Evolutionary conservation across 768 basidiomycete genomes (phyloP), one percentile per base, ranked within the genome.

Genomic region (Cystobasidium tubakii): DNA sequence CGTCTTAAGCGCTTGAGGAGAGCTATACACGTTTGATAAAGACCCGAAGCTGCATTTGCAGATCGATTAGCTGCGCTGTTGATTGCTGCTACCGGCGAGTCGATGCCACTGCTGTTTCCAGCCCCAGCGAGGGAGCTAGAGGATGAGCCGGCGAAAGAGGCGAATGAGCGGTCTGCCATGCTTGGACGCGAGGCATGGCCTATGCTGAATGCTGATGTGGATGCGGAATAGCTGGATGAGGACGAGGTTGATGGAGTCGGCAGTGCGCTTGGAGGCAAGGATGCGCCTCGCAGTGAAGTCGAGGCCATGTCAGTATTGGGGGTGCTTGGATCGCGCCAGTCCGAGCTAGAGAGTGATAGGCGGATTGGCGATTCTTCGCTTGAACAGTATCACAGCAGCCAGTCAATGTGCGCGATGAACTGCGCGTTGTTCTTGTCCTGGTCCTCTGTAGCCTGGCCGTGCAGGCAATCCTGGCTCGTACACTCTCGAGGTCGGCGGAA

Each of bases 11-110:
- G 62, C 25, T 74, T 71, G 17, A 71, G 74, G 12, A 78, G 50
- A 9, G 72, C 62, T 29, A 73, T 55, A 60, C 78, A 79, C 42
- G 74, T 76, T 54, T 79, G 78, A 50, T 77, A 79, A 27, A 79
- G 71, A 1, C 74, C 75, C 0, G 73, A 76, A 27, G 75, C 74
- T 29, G 77, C 76, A n/a, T 73, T 50, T 0, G 77, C 78, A 29
- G 57, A 62, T 36, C 76, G 67, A 67, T 78, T 78, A 34, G 57
- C 57, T 29, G 77, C 69, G 15, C 72, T 75, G 33, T 69, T 73
- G 62, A 73, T 74, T 64, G 77, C 74, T 29, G 75, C 75, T 46
- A 77, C 76, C 43, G 78, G 78, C 21, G 55, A 76, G 67, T 76
- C 75, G 57, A 73, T 63, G 12, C 69, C 44, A n/a, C 50, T n/a